phyloP scores from a whole-genome alignment of 768 basidiomycete species.

The Tricholoma furcatifolium region DNA sequence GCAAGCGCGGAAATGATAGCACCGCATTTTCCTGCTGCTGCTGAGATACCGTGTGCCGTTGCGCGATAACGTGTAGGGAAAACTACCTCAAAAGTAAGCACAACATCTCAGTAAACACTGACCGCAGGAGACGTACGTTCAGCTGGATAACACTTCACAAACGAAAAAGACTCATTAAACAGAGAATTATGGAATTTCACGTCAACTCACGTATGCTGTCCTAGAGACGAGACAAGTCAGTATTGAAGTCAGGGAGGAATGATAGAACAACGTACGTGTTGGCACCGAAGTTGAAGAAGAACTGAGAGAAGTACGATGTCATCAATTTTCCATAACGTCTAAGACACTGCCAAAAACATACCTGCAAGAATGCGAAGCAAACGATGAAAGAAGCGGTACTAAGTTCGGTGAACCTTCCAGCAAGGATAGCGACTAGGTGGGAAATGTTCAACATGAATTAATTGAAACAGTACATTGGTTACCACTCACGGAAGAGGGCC shows the following conservation, averaged over 20 bases:
- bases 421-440: constrained; percentile 48
- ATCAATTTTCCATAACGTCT: too few species aligned
- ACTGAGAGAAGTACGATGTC: constrained; percentile 28
- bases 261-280: constrained; percentile 47
- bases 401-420: constrained; percentile 59
- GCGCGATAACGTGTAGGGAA: constrained; percentile 90
- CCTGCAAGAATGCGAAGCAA: constrained; percentile 68
- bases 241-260: not conserved
- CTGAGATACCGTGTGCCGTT: constrained; percentile 81
- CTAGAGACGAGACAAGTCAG: constrained; percentile 22
- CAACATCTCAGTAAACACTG: too few species aligned
- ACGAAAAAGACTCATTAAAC: too few species aligned
- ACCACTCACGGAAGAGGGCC: constrained; percentile 63
- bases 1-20: constrained; percentile 75
- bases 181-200: too few species aligned
- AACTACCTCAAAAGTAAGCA: constrained; percentile 19
- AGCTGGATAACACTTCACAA: constrained; percentile 62
- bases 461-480: not conserved
- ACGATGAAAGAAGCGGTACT: constrained; percentile 64
- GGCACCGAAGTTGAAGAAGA: constrained; percentile 84
- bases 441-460: not conserved
- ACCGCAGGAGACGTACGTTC: constrained; percentile 32
- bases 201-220: constrained; percentile 47
- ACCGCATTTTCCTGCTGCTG: constrained; percentile 80
- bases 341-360: constrained; percentile 10